Conservation (phyloP, 2,329 filamentous ascomycete genomes). For the Ascochyta koolunga region DNA sequence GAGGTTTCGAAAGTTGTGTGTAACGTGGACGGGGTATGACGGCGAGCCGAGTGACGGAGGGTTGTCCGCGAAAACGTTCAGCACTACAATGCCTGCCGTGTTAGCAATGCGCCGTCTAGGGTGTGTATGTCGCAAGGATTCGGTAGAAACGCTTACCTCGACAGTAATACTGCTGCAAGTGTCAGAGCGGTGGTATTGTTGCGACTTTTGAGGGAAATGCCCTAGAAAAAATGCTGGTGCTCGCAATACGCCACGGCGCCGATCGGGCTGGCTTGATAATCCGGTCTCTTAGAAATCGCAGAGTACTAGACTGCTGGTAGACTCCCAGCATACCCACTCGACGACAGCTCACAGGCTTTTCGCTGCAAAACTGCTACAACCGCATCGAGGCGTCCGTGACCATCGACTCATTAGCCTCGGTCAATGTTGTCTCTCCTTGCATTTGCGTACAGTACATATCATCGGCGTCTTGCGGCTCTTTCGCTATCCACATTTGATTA, state of each 20-base stretch:
- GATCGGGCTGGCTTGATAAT: conserved; percentile 28
- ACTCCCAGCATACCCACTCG: conserved; percentile 17
- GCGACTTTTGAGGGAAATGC: conserved; percentile 10
- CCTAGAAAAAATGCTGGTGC: conserved; percentile 18
- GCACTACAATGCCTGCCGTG: conserved; percentile 2
- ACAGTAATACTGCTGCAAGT: conserved; percentile 9
- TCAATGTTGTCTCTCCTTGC: neutral
- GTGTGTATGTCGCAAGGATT: neutral
- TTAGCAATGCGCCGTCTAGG: neutral
- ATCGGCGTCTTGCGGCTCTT: neutral
- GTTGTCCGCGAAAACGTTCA: conserved; percentile 3
- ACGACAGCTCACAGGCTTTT: conserved; percentile 6
- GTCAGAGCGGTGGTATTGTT: conserved; percentile 19
- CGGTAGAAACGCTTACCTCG: conserved; percentile 1
- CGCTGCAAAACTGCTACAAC: conserved; percentile 18
- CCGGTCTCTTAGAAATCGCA: conserved; percentile 18
- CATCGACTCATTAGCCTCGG: conserved; percentile 24
- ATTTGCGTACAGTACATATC: neutral
- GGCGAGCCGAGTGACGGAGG: conserved; percentile 14
- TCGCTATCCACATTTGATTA: conserved; percentile 15
- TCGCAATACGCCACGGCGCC: conserved; percentile 29
- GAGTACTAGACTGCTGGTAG: conserved; percentile 19
- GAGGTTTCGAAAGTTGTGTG: conserved; percentile 25
- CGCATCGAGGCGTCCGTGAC: conserved; percentile 6
- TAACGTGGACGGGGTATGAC: conserved; percentile 8